A percentile compares a stretch with the other conserved stretches of the same genome.
Conservation (phyloP, 2,329 filamentous ascomycete genomes). For the Neoarthrinium moseri region DNA sequence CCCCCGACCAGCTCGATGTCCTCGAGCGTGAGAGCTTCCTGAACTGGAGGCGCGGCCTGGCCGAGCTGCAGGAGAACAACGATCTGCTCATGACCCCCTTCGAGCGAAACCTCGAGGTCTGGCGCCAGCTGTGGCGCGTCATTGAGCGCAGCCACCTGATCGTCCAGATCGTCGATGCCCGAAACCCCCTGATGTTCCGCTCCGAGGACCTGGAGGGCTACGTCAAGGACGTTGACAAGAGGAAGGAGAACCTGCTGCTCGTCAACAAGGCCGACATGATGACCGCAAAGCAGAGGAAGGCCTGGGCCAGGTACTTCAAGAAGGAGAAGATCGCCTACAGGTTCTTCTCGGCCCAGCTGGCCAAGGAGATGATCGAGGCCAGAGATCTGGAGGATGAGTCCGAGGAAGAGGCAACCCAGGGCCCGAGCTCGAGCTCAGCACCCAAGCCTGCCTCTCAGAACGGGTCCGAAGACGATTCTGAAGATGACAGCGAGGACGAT, state of each 20-base stretch:
- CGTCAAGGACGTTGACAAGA: slow-evolving; percentile 85
- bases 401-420: slow-evolving; percentile 38
- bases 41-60: slow-evolving; percentile 85
- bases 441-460: slow-evolving; percentile 28
- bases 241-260: slow-evolving; percentile 86
- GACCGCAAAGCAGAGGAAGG: slow-evolving; percentile 76
- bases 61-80: slow-evolving; percentile 89
- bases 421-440: slow-evolving; percentile 24
- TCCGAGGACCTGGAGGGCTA: slow-evolving; percentile 92
- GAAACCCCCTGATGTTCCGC: slow-evolving; percentile 90
- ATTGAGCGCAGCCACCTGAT: slow-evolving; percentile 95
- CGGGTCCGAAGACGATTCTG: slow-evolving; percentile 20
- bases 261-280: slow-evolving; percentile 99
- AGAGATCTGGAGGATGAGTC: slow-evolving; percentile 53
- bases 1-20: slow-evolving; percentile 75
- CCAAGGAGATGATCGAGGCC: slow-evolving; percentile 83
- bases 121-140: slow-evolving; percentile 96
- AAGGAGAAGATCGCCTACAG: slow-evolving; percentile 81
- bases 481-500: slow-evolving; percentile 20
- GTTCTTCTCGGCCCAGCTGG: slow-evolving; percentile 93
- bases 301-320: slow-evolving; percentile 86
- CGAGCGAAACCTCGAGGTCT: slow-evolving; percentile 95
- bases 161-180: slow-evolving; percentile 96
- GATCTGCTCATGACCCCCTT: slow-evolving; percentile 97
- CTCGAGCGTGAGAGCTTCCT: slow-evolving; percentile 79